Evolutionary conservation across 208 protist genomes (phyloP), one percentile per base, ranked within the genome.

Genomic region (Trypanosoma cruzi): DNA sequence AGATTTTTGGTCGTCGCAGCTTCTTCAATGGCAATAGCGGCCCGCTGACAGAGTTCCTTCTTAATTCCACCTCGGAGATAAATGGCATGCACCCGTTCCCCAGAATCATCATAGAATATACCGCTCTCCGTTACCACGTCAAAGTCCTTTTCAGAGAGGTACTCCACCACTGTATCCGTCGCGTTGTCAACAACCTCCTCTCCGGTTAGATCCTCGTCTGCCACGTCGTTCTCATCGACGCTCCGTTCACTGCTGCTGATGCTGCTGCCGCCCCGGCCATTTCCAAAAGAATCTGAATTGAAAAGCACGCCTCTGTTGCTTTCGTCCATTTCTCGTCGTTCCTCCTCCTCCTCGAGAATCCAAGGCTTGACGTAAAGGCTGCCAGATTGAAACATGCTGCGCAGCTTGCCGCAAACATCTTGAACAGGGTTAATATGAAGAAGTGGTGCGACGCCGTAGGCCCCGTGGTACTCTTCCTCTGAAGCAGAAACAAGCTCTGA

Each of bases 1-100:
- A 93, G 54, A 68, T 97, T 95, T 53, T 82, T 80, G 22, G 68
- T 84, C 11, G 88, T 95, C 29, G 91, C 90, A 18, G 89, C 92
- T 7, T 73, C 70, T 60, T 86, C 77, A 42, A 96, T 60, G 36
- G 71, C 83, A 10, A 34, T 49, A 14, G 89, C 78, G 0, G 91
- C 90, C 16, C 67, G 46, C 26, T 59, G 46, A 53, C 88, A 94
- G 32, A 89, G 22, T 0, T 88, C 66, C 26, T 53, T 56, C n/a
- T 59, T 31, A 10, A 97, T 69, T 5, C 75, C 89, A 46, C 80
- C 76, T 0, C 71, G 63, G 28, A 96, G 57, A 81, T 84, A 97
- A 63, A 94, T 74, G 8, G 89, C 88, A 18, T 69, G 81, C 5
- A 97, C 24, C 22, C 80, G 84, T 11, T 87, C 77, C 8, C 79